A percentile compares a stretch with the other conserved stretches of the same genome.
Evolutionary conservation across 768 basidiomycete species (phyloP).

Genomic region (Albatrellus ellisii): DNA sequence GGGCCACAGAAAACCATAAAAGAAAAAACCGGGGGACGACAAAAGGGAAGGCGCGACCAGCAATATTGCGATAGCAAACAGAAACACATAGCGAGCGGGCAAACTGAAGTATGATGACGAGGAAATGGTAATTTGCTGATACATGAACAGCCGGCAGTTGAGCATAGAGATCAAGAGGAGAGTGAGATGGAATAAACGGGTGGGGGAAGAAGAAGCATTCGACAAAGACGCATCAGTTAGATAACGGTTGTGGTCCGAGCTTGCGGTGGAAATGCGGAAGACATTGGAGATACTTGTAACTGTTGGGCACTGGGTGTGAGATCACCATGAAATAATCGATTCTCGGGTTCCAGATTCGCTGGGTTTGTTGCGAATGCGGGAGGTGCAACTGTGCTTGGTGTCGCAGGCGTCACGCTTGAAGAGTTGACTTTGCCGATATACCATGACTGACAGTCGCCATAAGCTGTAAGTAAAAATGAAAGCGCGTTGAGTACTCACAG

Average conservation of each 20-base stretch:
- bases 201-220: background rate
- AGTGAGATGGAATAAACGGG: background rate
- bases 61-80: background rate
- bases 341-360: conserved; percentile 9
- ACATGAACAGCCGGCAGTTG: too few species aligned
- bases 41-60: background rate
- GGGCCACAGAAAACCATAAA: conserved; percentile 1
- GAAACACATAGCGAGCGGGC: too few species aligned
- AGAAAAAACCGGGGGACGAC: conserved; percentile 1
- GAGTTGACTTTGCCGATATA: conserved; percentile 79
- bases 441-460: conserved; percentile 50
- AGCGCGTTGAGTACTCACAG: conserved; percentile 32
- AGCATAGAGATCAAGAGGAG: background rate
- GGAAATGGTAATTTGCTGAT: too few species aligned
- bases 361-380: conserved; percentile 17
- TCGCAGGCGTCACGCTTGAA: conserved; percentile 26
- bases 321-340: conserved; percentile 3
- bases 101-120: too few species aligned
- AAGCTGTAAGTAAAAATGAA: conserved; percentile 7
- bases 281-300: conserved; percentile 60
- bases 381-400: conserved; percentile 31
- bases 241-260: conserved; percentile 15
- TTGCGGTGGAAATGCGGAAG: conserved; percentile 59
- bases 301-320: conserved; percentile 30
- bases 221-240: background rate